Percentiles rank a stretch among this genome's conserved stretches.
These are phyloP conservation scores for Hericium alpestre DNA, from an alignment of 768 basidiomycete species.

Conservation along the genomic window DNA sequence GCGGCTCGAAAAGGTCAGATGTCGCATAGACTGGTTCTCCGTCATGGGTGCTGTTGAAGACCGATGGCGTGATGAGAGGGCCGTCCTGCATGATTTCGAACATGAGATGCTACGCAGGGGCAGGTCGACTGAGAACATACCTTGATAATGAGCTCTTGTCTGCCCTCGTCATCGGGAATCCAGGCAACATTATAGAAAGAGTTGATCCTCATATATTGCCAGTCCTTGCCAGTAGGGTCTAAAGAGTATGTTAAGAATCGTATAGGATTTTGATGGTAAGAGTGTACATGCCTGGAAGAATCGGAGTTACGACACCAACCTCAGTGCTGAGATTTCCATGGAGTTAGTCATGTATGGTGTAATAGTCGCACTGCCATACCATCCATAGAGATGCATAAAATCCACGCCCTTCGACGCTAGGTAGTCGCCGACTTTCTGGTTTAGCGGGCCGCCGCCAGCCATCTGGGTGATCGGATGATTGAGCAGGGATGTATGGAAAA, in stretches of 20 bases:
- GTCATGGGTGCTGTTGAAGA: background rate
- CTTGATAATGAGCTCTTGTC: conserved; percentile 13
- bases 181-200: conserved; percentile 7
- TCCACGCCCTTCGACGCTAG: background rate
- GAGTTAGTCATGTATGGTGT: background rate
- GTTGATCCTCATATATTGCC: conserved; percentile 14
- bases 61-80: background rate
- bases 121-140: conserved; percentile 2
- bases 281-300: too few relatives aligned
- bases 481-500: background rate
- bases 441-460: background rate
- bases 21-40: background rate
- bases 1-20: background rate
- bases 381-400: background rate
- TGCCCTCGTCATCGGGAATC: conserved; percentile 12
- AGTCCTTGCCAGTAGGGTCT: conserved; percentile 9
- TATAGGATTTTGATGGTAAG: too few relatives aligned
- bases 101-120: background rate
- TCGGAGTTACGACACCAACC: conserved; percentile 12
- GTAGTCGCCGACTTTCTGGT: background rate
- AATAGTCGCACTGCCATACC: background rate
- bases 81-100: background rate
- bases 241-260: background rate
- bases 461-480: background rate
- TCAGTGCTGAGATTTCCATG: conserved; percentile 8